phyloP scores from a whole-genome alignment of 495 filamentous ascomycete genomes.

The Jackrogersella minutella region DNA sequence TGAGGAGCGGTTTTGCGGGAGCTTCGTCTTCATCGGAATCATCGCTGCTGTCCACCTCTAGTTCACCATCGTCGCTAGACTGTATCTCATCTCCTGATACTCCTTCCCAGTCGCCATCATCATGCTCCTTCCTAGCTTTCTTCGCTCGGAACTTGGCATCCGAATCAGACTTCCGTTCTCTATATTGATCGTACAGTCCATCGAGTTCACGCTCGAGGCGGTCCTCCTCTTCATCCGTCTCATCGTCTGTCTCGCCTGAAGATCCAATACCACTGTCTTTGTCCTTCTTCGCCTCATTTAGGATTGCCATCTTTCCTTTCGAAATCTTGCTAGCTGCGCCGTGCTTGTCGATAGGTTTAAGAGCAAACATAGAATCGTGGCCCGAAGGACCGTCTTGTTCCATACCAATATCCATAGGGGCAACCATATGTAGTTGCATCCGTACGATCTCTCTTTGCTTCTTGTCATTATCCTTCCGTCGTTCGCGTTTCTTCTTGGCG shows the following conservation, averaged over 20 bases:
- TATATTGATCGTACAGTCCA: constrained; percentile 82
- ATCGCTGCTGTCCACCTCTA: constrained; percentile 64
- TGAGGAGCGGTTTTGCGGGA: constrained; percentile 55
- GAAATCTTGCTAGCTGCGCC: constrained; percentile 73
- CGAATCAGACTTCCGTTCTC: constrained; percentile 75
- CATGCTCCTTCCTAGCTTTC: constrained; percentile 81
- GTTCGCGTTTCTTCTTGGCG: constrained; percentile 77
- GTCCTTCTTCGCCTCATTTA: constrained; percentile 65
- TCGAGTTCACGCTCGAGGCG: constrained; percentile 85
- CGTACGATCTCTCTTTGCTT: constrained; percentile 90
- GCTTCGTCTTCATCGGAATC: constrained; percentile 57
- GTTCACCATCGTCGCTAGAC: constrained; percentile 61
- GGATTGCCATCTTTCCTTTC: constrained; percentile 76
- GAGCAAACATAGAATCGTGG: constrained; percentile 80
- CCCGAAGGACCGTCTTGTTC: constrained; percentile 83
- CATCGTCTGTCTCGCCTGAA: constrained; percentile 63
- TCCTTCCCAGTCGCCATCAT: constrained; percentile 90
- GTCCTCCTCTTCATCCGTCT: constrained; percentile 82
- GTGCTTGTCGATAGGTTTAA: constrained; percentile 79
- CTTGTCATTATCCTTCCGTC: constrained; percentile 84
- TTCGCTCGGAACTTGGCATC: constrained; percentile 91
- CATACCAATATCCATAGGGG: constrained; percentile 94
- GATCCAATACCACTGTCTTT: constrained; percentile 66
- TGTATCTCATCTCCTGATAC: constrained; percentile 74
- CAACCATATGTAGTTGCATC: constrained; percentile 96